Evolutionary conservation across 305 asterid genomes (phyloP), one percentile per base, ranked within the genome.

Genomic region (Fraxinus latifolia): DNA sequence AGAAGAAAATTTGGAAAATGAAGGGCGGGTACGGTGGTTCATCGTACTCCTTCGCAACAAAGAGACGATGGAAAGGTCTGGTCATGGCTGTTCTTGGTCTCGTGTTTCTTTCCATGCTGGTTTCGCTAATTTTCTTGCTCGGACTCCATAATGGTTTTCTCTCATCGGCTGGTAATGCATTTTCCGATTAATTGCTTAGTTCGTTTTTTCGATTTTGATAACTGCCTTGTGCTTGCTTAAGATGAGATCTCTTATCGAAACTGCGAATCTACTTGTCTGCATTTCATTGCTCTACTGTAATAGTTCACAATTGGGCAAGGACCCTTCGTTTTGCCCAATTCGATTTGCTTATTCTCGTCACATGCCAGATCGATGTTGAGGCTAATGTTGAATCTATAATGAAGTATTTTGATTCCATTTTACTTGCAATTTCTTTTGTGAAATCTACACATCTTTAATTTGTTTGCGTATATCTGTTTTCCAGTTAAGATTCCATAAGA

Each of bases 31-130:
- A 88, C 25, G 90, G 89, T 79, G 89, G 87, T 50, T 86, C 91
- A 23, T 84, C 91, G 27, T 87, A 80, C 91, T 83, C 89, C 84
- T 80, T 86, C 87, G 90, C 92, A 89, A 89, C 91, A 60, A 93
- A 94, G 93, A 90, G 93, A 82, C 87, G 97, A 85, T 94, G 99
- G 97, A 93, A 88, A 87, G 89, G 96, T 79, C 88, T 92, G 80
- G 91, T 90, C 79, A 86, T 93, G 65, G 94, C 93, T 78, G 98
- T 95, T 62, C 86, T 94, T 37, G 94, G 91, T 77, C 92, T 95
- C 68, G 99, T 93, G 15, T 86, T 94, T 14, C 93, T 94, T 21
- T 95, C 99, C 77, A 92, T 95, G 98, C 96, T 95, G 76, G 98
- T 94, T 7, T 98, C 98, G 17, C 91, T 95, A 29, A 89, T 92